Percentiles rank a stretch among this genome's conserved stretches.
Evolutionary conservation across 805 yeast species (phyloP).

Genomic region (Yamadazyma tumulicola): DNA sequence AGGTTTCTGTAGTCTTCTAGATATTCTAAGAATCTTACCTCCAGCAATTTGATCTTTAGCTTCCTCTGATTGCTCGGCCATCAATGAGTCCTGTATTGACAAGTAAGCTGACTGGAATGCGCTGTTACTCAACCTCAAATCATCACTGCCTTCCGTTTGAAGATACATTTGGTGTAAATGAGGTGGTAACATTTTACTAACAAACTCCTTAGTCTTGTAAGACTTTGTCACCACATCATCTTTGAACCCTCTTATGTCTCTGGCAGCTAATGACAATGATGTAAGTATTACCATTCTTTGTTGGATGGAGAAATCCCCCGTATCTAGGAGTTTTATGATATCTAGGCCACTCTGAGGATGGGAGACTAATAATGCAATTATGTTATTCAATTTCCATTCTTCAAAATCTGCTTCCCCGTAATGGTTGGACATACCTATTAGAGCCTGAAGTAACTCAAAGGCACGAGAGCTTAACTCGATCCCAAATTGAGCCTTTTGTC

Average conservation of each 20-base stretch:
- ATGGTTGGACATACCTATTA: conserved; percentile 55
- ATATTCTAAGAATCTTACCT: conserved; percentile 44
- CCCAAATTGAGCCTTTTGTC: conserved; percentile 59
- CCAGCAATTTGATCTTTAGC: conserved; percentile 29
- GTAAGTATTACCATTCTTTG: conserved; percentile 70
- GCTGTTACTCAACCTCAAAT: background rate
- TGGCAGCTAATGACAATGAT: conserved; percentile 63
- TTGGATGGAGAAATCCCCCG: conserved; percentile 79
- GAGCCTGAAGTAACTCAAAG: conserved; percentile 48
- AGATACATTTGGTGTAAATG: conserved; percentile 43
- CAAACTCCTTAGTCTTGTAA: conserved; percentile 23
- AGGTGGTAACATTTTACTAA: conserved; percentile 45
- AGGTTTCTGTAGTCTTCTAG: conserved; percentile 28
- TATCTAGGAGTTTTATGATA: conserved; percentile 46
- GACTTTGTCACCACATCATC: conserved; percentile 46
- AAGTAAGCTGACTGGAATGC: conserved; percentile 5
- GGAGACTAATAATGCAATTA: conserved; percentile 62
- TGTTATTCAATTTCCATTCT: conserved; percentile 55
- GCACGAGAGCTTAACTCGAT: conserved; percentile 39
- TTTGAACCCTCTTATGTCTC: conserved; percentile 64
- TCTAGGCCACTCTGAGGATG: conserved; percentile 42
- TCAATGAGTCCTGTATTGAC: conserved; percentile 30
- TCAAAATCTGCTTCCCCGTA: conserved; percentile 61
- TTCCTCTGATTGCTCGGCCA: conserved; percentile 27
- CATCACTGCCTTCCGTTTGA: conserved; percentile 6